Conservation (phyloP, 1,284 basidiomycete genomes). For the Cutaneotrichosporon cutaneum region DNA sequence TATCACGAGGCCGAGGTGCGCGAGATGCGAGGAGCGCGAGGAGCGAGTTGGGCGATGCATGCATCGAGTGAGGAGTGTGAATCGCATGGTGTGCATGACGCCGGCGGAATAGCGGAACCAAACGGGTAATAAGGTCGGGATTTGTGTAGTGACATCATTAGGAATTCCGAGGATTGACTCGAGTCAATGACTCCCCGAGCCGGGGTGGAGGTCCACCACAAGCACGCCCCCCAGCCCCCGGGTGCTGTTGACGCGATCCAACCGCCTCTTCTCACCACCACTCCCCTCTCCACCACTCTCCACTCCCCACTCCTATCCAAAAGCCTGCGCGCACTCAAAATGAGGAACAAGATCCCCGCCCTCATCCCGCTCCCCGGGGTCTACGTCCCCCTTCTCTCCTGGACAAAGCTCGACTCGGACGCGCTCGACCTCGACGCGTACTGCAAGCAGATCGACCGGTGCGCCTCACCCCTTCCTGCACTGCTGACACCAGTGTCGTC, state of each 20-base stretch:
- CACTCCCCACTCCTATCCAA: not conserved
- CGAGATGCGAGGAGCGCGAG: no score
- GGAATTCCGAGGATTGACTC: not conserved
- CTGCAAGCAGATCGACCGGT: not conserved
- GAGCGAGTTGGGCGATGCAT: constrained; percentile 1
- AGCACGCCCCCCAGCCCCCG: no score
- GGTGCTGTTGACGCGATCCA: no score
- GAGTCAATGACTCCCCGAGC: not conserved
- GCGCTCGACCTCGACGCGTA: not conserved
- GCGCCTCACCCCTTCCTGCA: not conserved
- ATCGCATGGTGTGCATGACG: not conserved
- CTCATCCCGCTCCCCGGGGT: not conserved
- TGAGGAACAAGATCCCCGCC: not conserved
- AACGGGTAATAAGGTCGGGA: not conserved
- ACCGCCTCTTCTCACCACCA: not conserved
- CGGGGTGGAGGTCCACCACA: not conserved
- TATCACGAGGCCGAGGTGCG: not conserved
- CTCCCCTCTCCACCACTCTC: not conserved
- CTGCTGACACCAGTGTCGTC: not conserved
- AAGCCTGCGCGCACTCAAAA: not conserved
- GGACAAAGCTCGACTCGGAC: not conserved
- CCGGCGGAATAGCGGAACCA: not conserved
- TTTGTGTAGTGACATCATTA: not conserved
- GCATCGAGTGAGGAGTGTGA: not conserved
- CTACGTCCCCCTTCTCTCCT: not conserved